Evolutionary conservation across 2,329 filamentous ascomycete genomes (phyloP), one percentile per base, ranked within the genome.

Genomic region (Scortechinia acanthostroma): DNA sequence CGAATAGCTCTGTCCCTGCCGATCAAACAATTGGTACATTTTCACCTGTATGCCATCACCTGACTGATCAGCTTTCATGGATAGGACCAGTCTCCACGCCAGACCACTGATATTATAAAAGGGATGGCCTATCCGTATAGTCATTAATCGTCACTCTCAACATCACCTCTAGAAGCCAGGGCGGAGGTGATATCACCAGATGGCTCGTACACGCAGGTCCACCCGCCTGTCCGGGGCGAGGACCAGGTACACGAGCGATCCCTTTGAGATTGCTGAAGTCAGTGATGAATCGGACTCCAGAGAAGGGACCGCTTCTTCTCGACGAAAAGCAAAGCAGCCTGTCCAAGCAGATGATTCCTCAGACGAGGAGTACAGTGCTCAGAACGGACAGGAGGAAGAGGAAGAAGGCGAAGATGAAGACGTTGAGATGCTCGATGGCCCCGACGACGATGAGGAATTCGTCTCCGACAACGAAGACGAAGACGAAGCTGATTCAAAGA

Each of bases 181-280:
- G n/a, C n/a, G n/a, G n/a, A n/a, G n/a, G n/a, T n/a, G n/a, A n/a
- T n/a, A n/a, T n/a, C n/a, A n/a, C n/a, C n/a, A n/a, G n/a, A 40
- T 25, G 33, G 42, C 56, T 45, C 45, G 51, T 22, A 47, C 53
- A 19, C 60, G 62, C 51, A 59, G 62, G 48, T 64, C 62, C 17
- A 54, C 49, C 40, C 63, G 63, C 48, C 47, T 53, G n/a, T 53
- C 52, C 42, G 54, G 57, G 21, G 47, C 54, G n/a, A 55, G 45
- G 45, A 54, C 55, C 6, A 58, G 53, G 30, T 66, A 65, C 46
- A 55, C 56, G 17, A 48, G 57, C 42, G 65, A 67, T 49, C 54
- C 58, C 14, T 62, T 66, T 43, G 54, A 58, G 46, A 48, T 50
- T 2, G 55, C 55, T 21, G 61, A 58, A 2, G 50, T 66, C 3